phyloP scores from a whole-genome alignment of 306 rosid species.

The Purshia tridentata region DNA sequence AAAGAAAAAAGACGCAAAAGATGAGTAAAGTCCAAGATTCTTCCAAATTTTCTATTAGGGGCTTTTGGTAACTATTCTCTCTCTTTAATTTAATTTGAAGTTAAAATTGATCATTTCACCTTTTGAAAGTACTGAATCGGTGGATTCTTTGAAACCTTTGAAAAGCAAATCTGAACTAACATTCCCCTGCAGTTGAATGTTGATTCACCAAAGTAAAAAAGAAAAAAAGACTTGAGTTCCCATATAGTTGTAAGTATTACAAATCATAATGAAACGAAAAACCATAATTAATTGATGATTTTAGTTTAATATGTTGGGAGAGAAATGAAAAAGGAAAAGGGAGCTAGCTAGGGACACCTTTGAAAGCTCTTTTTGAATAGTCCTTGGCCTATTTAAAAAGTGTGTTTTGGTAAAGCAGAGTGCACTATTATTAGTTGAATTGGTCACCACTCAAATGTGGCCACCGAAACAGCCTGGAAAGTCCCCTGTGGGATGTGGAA shows the following conservation, averaged over 20 bases:
- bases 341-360: too few species aligned
- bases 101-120: background rate
- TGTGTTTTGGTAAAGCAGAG: background rate
- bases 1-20: background rate
- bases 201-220: background rate
- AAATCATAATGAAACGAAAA: too few species aligned
- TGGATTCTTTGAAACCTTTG: slow-evolving; percentile 8
- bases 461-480: slow-evolving; percentile 5
- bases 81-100: slow-evolving; percentile 17
- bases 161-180: background rate
- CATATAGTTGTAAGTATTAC: too few species aligned
- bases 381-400: too few species aligned
- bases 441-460: background rate
- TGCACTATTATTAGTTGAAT: background rate
- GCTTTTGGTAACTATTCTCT: slow-evolving; percentile 1
- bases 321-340: too few species aligned
- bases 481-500: background rate
- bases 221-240: too few species aligned
- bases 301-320: too few species aligned
- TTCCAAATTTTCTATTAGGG: background rate
- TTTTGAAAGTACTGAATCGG: background rate
- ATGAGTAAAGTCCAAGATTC: slow-evolving; percentile 27
- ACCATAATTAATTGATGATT: too few species aligned
- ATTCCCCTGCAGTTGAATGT: background rate
- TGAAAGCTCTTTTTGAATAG: background rate